Evolutionary conservation across 2,329 filamentous ascomycete species (phyloP), one percentile per base, ranked within the genome.

Genomic region (Meredithiella fracta): DNA sequence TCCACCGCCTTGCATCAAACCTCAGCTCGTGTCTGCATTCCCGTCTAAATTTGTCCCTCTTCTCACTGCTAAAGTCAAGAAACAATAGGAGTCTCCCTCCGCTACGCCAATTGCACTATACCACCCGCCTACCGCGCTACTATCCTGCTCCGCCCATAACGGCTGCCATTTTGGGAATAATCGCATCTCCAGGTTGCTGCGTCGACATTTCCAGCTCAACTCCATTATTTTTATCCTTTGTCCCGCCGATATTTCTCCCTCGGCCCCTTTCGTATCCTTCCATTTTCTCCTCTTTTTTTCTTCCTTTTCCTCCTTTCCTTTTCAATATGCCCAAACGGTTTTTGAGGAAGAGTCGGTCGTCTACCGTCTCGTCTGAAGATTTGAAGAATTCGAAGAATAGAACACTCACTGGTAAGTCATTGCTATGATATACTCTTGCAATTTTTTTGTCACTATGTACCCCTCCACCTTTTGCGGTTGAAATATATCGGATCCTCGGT

Each of bases 241-340:
- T 34, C 29, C 29, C 29, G 29, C 29, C 29, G 29, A 34, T 11
- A 11, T 34, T 34, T 34, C 29, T 34, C 29, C 29, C 29, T 34
- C 29, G 29, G 29, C 29, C 29, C 29, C 49, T 51, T 51, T 31
- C 49, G 17, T 53, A 9, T 40, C 37, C 1, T 53, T 47, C 44
- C 34, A 47, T 51, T 31, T 42, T 20, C 29, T 53, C 49, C 52
- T 51, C 42, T 38, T 54, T 59, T 25, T 42, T 44, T 50, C 53
- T 29, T 51, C 47, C 47, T 29, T 34, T 55, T 51, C 38, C 29
- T 50, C 47, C 29, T 15, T 38, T 42, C 38, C 42, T 50, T 26
- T 54, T 56, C 44, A 56, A 17, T 56, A 59, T 59, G 57, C 50
- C 49, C 6, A 59, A 56, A 23, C 57, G 54, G 23, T 55, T 59